Evolutionary conservation across 805 yeast genomes (phyloP), one percentile per base, ranked within the genome.

Genomic region (Lipomyces sp.): DNA sequence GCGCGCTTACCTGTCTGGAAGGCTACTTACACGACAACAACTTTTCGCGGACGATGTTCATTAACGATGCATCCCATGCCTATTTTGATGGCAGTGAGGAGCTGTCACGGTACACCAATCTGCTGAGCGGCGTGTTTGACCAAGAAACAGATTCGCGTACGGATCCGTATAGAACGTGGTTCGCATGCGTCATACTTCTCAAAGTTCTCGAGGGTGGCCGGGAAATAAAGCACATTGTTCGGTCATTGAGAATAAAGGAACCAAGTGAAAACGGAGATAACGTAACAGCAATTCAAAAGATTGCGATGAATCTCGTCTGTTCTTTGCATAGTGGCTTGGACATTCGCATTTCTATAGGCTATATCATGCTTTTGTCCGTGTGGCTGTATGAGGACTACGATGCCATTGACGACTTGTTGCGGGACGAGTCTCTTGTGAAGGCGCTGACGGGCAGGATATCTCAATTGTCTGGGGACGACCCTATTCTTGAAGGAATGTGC

Each of bases 161-260:
- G 29, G 91, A 93, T 59, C 97, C 99, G 0, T 93, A 89, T 64
- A 80, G 82, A 61, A 68, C 81, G 1, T 93, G 95, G 93, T 90
- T 91, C 68, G 80, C 96, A 0, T 72, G 85, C 2, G 76, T 81
- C 2, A 70, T 87, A 3, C 64, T 91, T 21, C 72, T 84, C 38
- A 78, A 77, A 47, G 64, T 89, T 2, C 76, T 89, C 54, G 79
- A 78, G 47, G 83, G 77, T 34, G 67, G 61, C 52, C 73, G 73
- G 4, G 79, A 75, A 16, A 70, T 79, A n/a, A 77, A 78, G 55
- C 70, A 71, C 6, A 52, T 73, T 14, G 76, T 83, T 0, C 67
- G 78, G 41, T 63, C 65, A 0, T 71, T 86, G n/a, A 68, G 67
- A 2, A 67, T 79, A 31, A 95, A 95, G 7, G 72, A 68, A 36